A percentile compares a stretch with the other conserved stretches of the same genome.
Conservation (phyloP, 148 eudicot genomes). For the Vaccinium macrocarpon region DNA sequence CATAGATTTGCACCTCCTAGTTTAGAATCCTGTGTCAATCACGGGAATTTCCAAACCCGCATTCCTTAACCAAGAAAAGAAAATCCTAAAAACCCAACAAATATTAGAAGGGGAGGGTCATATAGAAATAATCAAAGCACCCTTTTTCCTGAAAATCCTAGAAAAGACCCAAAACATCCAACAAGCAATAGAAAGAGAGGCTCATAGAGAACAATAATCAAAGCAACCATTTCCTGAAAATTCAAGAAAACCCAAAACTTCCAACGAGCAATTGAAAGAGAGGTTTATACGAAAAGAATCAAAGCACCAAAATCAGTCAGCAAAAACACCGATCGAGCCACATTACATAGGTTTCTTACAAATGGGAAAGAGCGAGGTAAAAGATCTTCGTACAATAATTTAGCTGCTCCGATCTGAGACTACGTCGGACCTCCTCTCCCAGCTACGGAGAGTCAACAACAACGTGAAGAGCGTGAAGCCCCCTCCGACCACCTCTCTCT, state of each 20-base stretch:
- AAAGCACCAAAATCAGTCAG: neutral
- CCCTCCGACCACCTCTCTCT: slow-evolving; percentile 7
- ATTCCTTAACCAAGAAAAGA: slow-evolving; percentile 7
- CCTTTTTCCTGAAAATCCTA: neutral
- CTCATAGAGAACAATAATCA: neutral
- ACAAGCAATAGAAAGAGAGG: neutral
- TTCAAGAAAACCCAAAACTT: neutral
- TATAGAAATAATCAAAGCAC: neutral
- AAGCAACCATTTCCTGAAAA: neutral
- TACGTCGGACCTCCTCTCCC: slow-evolving; percentile 27
- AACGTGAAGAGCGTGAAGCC: neutral
- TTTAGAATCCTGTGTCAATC: neutral
- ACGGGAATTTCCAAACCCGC: neutral
- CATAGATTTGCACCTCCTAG: neutral
- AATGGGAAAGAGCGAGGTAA: neutral
- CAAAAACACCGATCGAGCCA: neutral
- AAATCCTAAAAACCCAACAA: neutral
- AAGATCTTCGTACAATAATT: slow-evolving; percentile 24
- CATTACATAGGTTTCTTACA: neutral
- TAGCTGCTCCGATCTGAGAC: slow-evolving; percentile 38
- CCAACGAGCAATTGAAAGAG: neutral
- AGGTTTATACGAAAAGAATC: neutral
- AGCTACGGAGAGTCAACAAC: neutral
- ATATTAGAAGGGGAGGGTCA: neutral
- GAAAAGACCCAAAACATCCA: neutral